Conservation (phyloP, 2,329 filamentous ascomycete species). For the Microcera coccophila region DNA sequence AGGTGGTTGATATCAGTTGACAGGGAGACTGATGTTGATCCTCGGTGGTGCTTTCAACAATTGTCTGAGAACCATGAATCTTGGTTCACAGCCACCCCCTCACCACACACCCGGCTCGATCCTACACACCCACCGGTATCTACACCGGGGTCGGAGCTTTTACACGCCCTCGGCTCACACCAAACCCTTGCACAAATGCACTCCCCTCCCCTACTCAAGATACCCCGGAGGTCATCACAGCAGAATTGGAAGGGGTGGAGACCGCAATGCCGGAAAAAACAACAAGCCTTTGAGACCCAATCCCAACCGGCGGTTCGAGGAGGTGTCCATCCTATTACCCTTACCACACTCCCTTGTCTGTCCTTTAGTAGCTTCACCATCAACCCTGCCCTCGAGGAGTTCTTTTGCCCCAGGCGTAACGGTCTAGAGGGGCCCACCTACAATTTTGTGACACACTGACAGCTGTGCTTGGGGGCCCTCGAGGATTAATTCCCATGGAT, state of each 20-base stretch:
- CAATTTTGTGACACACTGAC: constrained; percentile 27
- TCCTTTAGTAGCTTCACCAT: constrained; percentile 12
- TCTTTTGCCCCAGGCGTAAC: constrained; percentile 24
- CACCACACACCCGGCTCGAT: constrained; percentile 13
- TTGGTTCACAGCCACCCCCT: constrained; percentile 24
- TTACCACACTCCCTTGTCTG: constrained; percentile 16
- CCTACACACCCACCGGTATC: constrained; percentile 8
- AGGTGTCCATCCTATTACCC: constrained; percentile 21
- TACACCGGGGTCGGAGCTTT: neutral
- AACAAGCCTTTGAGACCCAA: constrained; percentile 15
- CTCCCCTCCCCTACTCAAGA: constrained; percentile 18
- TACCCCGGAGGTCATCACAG: constrained; percentile 21
- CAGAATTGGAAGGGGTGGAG: constrained; percentile 15
- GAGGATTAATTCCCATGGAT: constrained; percentile 20
- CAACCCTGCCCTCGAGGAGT: constrained; percentile 18
- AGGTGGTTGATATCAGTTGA: neutral
- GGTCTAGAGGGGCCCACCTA: constrained; percentile 16
- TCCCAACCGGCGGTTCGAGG: constrained; percentile 22
- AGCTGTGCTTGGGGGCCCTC: constrained; percentile 20
- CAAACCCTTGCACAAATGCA: neutral
- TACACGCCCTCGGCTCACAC: constrained; percentile 11
- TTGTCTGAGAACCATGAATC: constrained; percentile 30
- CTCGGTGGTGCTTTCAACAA: too few relatives aligned
- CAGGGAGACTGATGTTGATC: too few relatives aligned
- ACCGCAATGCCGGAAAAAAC: constrained; percentile 24